Conservation (phyloP, 2,329 filamentous ascomycete species). For the Calonectria multiphialidica region DNA sequence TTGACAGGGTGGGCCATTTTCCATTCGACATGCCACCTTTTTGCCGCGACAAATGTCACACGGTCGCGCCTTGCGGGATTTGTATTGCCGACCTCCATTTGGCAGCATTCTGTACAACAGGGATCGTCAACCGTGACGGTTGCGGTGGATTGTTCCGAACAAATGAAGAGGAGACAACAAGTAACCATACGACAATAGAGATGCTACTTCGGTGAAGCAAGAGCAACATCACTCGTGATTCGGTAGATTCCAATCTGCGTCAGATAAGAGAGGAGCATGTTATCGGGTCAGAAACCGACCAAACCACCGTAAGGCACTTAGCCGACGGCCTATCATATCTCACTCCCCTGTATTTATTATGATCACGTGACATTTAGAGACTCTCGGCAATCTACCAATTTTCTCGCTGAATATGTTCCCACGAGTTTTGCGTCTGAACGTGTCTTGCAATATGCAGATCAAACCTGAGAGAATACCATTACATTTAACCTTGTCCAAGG, state of each 20-base stretch:
- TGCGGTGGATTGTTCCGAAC: neutral
- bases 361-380: neutral
- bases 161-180: neutral
- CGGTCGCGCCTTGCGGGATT: slow-evolving; percentile 15
- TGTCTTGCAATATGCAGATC: no score
- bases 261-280: neutral
- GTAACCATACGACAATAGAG: no score
- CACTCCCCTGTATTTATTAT: neutral
- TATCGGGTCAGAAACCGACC: neutral
- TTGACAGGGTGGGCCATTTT: slow-evolving; percentile 5
- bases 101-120: neutral
- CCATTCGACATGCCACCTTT: slow-evolving; percentile 13
- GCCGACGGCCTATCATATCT: neutral
- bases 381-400: neutral
- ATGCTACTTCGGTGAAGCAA: neutral
- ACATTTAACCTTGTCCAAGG: neutral
- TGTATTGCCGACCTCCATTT: slow-evolving; percentile 9
- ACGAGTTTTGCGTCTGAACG: neutral
- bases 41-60: slow-evolving; percentile 9
- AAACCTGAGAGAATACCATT: no score
- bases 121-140: no score
- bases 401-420: neutral
- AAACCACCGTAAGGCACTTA: neutral
- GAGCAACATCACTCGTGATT: neutral
- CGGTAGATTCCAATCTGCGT: neutral